These are phyloP conservation scores for Sclerotinia subarctica DNA, from an alignment of 2,329 filamentous ascomycete genomes.

Conservation along the genomic window DNA sequence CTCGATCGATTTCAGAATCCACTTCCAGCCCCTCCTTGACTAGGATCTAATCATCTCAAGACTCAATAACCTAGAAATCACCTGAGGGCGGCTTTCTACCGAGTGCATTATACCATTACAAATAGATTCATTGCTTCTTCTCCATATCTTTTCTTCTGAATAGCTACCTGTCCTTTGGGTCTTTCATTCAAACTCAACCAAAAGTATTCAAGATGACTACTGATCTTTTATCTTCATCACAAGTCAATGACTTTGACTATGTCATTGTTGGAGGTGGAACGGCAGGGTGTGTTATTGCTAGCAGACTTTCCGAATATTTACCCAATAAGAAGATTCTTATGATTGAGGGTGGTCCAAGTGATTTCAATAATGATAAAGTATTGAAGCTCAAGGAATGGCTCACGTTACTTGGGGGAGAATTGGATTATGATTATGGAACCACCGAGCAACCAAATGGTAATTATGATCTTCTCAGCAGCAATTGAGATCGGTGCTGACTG, in stretches of 20 bases:
- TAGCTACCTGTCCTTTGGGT: not conserved
- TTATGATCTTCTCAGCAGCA: conserved; percentile 45
- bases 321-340: conserved; percentile 77
- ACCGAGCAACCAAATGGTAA: conserved; percentile 86
- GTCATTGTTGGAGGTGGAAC: conserved; percentile 51
- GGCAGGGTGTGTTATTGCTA: conserved; percentile 48
- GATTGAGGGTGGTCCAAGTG: conserved; percentile 85
- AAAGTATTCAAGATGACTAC: conserved; percentile 35
- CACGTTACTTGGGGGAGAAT: conserved; percentile 75
- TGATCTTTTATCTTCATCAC: conserved; percentile 33
- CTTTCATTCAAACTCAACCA: not conserved
- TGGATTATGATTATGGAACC: conserved; percentile 89
- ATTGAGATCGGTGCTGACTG: conserved; percentile 24
- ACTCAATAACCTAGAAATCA: not conserved
- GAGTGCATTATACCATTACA: conserved; percentile 9
- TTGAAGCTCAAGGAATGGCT: conserved; percentile 87
- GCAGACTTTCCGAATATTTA: conserved; percentile 64
- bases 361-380: conserved; percentile 84
- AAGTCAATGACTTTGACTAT: conserved; percentile 45
- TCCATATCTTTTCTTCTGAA: not conserved
- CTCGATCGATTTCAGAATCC: conserved; percentile 5
- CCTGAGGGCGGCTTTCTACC: not conserved
- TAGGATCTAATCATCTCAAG: conserved; percentile 11
- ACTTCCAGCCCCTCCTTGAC: conserved; percentile 17
- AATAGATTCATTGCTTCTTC: not conserved